Percentiles rank a stretch among this genome's conserved stretches.
These are phyloP conservation scores for Leccinum pellstonianum DNA, from an alignment of 768 basidiomycete genomes.

Conservation along the genomic window DNA sequence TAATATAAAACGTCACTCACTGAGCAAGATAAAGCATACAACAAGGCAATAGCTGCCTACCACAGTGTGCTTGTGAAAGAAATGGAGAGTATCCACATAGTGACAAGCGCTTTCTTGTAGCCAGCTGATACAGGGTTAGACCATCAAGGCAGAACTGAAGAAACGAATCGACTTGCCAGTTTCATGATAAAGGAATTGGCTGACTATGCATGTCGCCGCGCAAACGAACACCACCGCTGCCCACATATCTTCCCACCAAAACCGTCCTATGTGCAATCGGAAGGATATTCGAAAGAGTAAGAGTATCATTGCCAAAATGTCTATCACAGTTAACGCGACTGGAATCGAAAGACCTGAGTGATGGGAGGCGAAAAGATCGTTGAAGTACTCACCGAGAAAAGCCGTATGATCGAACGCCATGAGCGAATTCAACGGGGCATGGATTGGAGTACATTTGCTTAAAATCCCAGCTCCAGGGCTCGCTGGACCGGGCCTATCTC, in stretches of 20 bases:
- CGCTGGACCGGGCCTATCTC: background rate
- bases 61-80: background rate
- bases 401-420: background rate
- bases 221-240: slow-evolving; percentile 5
- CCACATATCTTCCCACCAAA: slow-evolving; percentile 30
- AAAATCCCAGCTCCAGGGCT: background rate
- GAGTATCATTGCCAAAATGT: slow-evolving; percentile 8
- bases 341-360: background rate
- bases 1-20: background rate
- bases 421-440: background rate
- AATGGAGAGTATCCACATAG: background rate
- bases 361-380: background rate
- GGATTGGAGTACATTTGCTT: background rate
- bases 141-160: background rate
- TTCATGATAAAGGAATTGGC: background rate
- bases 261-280: slow-evolving; percentile 14
- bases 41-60: background rate
- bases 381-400: background rate
- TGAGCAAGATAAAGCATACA: background rate
- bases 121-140: background rate
- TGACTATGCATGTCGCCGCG: background rate
- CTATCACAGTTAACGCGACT: slow-evolving; percentile 8
- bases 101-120: background rate
- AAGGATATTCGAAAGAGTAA: slow-evolving; percentile 17
- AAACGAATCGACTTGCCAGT: background rate